Evolutionary conservation across 129 eudicot species (phyloP), one percentile per base, ranked within the genome.

Genomic region (Kitagawia praeruptora): DNA sequence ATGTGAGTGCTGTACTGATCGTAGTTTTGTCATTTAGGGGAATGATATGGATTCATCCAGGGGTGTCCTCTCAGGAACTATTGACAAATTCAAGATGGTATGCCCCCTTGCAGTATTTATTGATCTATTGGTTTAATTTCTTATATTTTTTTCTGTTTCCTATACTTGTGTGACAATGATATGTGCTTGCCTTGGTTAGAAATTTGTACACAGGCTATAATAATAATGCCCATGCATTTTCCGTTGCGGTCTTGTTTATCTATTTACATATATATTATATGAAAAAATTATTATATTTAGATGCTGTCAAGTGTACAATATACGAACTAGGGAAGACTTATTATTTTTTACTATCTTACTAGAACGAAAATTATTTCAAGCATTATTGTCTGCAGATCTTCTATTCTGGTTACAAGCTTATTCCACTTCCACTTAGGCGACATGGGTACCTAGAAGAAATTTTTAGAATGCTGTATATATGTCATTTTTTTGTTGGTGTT

Each of bases 401-500:
- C 8, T 25, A 69, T 34, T 34, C 74, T 69, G 39, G 7, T 58
- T 58, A 23, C 31, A 56, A 3, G 15, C 34, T 58, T n/a, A 58
- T n/a, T 21, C 67, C 34, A 58, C 1, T 16, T 70, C 44, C 13
- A 8, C 25, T 34, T 39, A 5, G 25, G 25, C 75, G 39, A 7
- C 5, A 5, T 70, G 47, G 74, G 45, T 6, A 14, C 9, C 42
- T 70, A 70, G n/a, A 70, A 70, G n/a, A 19, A 46, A 38, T 70
- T 70, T 3, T 70, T 31, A 38, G 41, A 31, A 11, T 16, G 38
- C 74, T 34, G 3, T 8, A 38, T 64, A 4, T 8, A 18, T 70
- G 44, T 67, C 44, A 6, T 6, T 70, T 34, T 34, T 38, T 39
- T 61, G 54, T 53, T 84, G 44, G 72, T 92, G 72, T 95, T 95